These are phyloP conservation scores for Aegilops bicornis DNA, from an alignment of 176 grass and related monocot species.

Conservation along the genomic window DNA sequence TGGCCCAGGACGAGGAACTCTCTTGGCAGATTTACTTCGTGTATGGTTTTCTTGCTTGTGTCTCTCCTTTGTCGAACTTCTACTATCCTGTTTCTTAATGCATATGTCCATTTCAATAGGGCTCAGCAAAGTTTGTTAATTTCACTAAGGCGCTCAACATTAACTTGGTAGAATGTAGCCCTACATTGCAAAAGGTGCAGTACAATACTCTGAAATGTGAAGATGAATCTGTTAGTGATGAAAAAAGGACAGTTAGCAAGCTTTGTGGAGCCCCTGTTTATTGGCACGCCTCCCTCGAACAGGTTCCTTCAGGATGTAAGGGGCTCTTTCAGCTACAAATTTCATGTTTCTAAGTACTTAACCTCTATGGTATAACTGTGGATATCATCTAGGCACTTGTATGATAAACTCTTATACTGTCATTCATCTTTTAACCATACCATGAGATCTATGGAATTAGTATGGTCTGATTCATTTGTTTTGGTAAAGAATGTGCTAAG, in stretches of 20 bases:
- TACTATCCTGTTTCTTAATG: slow-evolving; percentile 3
- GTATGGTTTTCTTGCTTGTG: slow-evolving; percentile 35
- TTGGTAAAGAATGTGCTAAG: not conserved
- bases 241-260: slow-evolving; percentile 64
- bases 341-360: slow-evolving; percentile 29
- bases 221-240: slow-evolving; percentile 48
- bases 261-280: slow-evolving; percentile 56
- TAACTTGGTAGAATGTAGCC: slow-evolving; percentile 94
- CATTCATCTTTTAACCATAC: not conserved
- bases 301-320: slow-evolving; percentile 97
- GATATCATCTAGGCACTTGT: not conserved
- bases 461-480: not conserved
- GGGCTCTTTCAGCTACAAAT: slow-evolving; percentile 12
- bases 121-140: slow-evolving; percentile 69
- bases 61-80: slow-evolving; percentile 2
- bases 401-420: not conserved
- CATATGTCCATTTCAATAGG: slow-evolving; percentile 47
- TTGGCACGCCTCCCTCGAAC: slow-evolving; percentile 84
- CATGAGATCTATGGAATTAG: not conserved
- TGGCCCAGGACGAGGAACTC: slow-evolving; percentile 85
- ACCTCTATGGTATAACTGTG: not conserved
- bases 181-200: slow-evolving; percentile 71
- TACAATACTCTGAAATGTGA: slow-evolving; percentile 76
- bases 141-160: slow-evolving; percentile 80
- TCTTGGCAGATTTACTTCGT: slow-evolving; percentile 82